Percentiles rank a stretch among this genome's conserved stretches.
These are phyloP conservation scores for Diplodia intermedia DNA, from an alignment of 2,329 filamentous ascomycete genomes.

Conservation along the genomic window DNA sequence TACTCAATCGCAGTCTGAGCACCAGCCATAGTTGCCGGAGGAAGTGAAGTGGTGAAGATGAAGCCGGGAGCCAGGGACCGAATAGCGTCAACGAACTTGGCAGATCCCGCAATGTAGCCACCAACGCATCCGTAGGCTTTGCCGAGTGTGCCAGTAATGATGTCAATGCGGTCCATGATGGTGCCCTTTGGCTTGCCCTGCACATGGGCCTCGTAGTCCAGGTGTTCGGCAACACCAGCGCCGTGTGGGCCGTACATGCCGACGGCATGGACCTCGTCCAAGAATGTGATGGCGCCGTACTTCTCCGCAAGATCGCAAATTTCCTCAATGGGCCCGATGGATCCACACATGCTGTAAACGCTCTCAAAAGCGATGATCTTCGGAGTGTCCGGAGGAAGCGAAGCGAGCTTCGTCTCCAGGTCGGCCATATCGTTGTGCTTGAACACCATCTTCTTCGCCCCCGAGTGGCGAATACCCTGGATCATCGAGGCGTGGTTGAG, in stretches of 20 bases:
- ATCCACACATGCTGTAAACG: slow-evolving; percentile 99
- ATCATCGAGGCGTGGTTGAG: slow-evolving; percentile 99
- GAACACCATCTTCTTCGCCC: slow-evolving; percentile 97
- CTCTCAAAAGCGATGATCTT: slow-evolving; percentile 99
- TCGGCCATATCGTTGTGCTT: slow-evolving; percentile 97
- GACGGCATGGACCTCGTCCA: slow-evolving; percentile 98
- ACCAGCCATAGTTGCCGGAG: slow-evolving; percentile 95
- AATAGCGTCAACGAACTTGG: slow-evolving; percentile 87
- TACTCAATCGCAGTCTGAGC: slow-evolving; percentile 92
- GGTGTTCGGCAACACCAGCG: slow-evolving; percentile 94
- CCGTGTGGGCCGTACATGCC: slow-evolving; percentile 98
- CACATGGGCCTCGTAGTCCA: slow-evolving; percentile 88
- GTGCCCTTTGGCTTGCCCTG: slow-evolving; percentile 78
- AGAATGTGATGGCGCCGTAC: slow-evolving; percentile 95
- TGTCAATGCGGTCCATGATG: slow-evolving; percentile 94
- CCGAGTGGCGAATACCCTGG: slow-evolving; percentile 96
- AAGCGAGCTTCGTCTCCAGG: slow-evolving; percentile 88
- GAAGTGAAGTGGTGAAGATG: slow-evolving; percentile 97
- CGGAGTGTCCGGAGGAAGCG: slow-evolving; percentile 80
- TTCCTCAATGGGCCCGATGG: slow-evolving; percentile 91
- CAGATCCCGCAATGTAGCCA: slow-evolving; percentile 92
- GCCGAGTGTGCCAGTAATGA: slow-evolving; percentile 95
- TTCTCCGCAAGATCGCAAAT: slow-evolving; percentile 97
- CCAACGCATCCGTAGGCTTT: slow-evolving; percentile 98
- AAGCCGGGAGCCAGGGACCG: slow-evolving; percentile 95